Conservation (phyloP, 768 basidiomycete species). For the Calocera viscosa region DNA sequence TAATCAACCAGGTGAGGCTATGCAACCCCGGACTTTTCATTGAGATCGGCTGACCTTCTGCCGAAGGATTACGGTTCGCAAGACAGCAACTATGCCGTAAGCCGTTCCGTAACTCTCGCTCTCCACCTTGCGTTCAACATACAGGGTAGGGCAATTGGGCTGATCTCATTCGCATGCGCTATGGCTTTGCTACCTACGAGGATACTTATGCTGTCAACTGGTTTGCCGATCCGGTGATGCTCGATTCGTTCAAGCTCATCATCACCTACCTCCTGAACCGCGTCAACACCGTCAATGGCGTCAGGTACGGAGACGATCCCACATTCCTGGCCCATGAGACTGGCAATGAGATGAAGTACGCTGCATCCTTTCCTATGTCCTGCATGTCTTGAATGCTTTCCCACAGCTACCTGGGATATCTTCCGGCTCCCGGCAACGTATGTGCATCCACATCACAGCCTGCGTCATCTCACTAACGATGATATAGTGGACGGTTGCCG, state of each 20-base stretch:
- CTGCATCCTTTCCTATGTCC: not conserved
- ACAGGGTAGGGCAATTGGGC: not conserved
- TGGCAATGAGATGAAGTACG: conserved; percentile 2
- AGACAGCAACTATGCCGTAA: not conserved
- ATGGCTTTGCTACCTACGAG: conserved; percentile 5
- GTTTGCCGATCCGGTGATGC: not conserved
- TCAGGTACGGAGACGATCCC: conserved; percentile 1
- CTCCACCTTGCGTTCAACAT: no score
- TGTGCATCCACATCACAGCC: not conserved
- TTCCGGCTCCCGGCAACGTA: conserved; percentile 5
- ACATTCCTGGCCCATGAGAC: conserved; percentile 6
- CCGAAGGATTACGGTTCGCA: not conserved
- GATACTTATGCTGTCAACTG: conserved; percentile 1
- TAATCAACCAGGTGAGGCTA: conserved; percentile 4
- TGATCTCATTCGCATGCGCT: conserved; percentile 7
- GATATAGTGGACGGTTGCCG: conserved; percentile 1
- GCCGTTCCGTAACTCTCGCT: not conserved
- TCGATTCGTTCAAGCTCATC: conserved; percentile 4
- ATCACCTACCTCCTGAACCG: not conserved
- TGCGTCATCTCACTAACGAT: not conserved
- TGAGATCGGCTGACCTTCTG: not conserved
- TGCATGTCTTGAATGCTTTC: not conserved
- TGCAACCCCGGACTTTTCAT: not conserved
- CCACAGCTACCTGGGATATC: not conserved
- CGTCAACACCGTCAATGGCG: conserved; percentile 2